phyloP scores from a whole-genome alignment of 352 stramenopile genomes.

The Phytopythium mirpurense region DNA sequence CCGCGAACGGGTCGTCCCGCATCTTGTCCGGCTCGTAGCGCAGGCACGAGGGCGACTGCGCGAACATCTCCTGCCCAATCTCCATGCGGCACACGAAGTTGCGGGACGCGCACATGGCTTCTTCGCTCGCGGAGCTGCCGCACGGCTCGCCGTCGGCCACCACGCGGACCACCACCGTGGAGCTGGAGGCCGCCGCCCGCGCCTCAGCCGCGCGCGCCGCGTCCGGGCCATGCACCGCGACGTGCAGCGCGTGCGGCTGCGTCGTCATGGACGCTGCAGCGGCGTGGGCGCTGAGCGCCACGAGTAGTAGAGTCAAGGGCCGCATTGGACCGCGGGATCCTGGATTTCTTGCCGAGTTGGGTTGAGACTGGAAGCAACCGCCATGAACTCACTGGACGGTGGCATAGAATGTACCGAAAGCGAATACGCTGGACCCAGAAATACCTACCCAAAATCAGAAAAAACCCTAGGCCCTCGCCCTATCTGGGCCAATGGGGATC shows the following conservation, averaged over 20 bases:
- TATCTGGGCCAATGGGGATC: too few species aligned
- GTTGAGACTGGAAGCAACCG: neutral
- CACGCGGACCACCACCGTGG: constrained; percentile 19
- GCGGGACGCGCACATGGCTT: constrained; percentile 39
- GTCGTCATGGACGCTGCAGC: neutral
- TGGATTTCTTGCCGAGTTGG: neutral
- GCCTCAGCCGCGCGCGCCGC: neutral
- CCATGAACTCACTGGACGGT: neutral
- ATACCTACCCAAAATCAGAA: too few species aligned
- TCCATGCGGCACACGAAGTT: constrained; percentile 48
- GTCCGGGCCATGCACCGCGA: neutral
- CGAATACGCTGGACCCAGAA: too few species aligned
- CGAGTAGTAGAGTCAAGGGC: neutral
- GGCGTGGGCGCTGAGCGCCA: neutral
- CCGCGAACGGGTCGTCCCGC: constrained; percentile 27
- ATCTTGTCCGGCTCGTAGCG: constrained; percentile 26
- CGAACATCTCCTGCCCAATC: constrained; percentile 30
- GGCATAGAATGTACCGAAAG: neutral
- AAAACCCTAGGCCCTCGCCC: too few species aligned
- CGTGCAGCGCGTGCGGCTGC: neutral
- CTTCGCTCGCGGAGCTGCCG: constrained; percentile 12
- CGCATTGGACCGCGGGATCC: too few species aligned
- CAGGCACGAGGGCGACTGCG: constrained; percentile 27
- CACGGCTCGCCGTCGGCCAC: constrained; percentile 25
- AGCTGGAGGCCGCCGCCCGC: neutral